phyloP scores from a whole-genome alignment of 192 early-diverging fungal species.

The Backusella luteola region DNA sequence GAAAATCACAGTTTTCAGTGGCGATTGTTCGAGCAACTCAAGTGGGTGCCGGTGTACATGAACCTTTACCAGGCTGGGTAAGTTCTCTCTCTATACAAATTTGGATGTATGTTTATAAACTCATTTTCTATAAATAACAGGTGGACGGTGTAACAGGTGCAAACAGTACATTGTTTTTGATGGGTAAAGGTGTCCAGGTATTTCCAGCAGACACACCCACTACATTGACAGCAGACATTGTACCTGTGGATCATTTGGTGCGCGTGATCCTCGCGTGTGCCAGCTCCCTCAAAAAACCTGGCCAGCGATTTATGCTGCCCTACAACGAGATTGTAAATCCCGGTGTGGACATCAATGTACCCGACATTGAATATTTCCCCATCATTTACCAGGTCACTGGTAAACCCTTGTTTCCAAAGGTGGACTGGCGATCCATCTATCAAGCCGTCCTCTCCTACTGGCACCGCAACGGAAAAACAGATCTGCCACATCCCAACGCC shows the following conservation, averaged over 20 bases:
- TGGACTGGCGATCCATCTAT: conserved; percentile 26
- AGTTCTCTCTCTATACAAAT: background rate
- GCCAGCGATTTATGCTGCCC: conserved; percentile 30
- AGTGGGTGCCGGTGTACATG: conserved; percentile 27
- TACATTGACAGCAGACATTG: conserved; percentile 29
- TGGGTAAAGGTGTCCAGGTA: conserved; percentile 30
- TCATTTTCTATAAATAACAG: conserved; percentile 9
- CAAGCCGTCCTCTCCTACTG: conserved; percentile 25
- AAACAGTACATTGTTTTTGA: conserved; percentile 26
- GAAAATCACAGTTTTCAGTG: conserved; percentile 37
- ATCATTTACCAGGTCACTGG: conserved; percentile 33
- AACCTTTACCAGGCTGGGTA: conserved; percentile 41
- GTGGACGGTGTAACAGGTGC: conserved; percentile 40
- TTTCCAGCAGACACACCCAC: conserved; percentile 25
- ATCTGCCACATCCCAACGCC: conserved; percentile 25
- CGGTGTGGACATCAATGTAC: conserved; percentile 3
- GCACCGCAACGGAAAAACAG: conserved; percentile 26
- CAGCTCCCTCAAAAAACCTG: conserved; percentile 11
- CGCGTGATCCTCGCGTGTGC: conserved; percentile 26
- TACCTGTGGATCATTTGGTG: conserved; percentile 36
- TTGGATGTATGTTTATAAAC: background rate
- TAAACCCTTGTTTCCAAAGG: background rate
- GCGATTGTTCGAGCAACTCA: conserved; percentile 36
- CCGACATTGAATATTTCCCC: conserved; percentile 28
- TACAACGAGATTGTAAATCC: conserved; percentile 22